phyloP scores from a whole-genome alignment of 495 filamentous ascomycete genomes.

The Aspergillus incahuasiensis region DNA sequence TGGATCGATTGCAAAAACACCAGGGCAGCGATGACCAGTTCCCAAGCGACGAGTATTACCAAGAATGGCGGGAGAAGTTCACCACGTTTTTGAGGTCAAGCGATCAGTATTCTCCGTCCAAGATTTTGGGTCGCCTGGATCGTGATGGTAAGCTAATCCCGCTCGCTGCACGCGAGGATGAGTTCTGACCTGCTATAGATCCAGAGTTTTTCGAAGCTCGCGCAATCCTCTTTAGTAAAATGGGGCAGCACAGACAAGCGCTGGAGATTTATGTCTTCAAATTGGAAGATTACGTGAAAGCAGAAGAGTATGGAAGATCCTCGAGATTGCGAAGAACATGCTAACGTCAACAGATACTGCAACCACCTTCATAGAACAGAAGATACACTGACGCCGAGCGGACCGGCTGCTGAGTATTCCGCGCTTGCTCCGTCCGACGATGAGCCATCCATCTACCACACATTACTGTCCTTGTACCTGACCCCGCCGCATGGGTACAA shows the following conservation, averaged over 20 bases:
- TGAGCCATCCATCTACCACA: conserved; percentile 78
- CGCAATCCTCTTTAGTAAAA: conserved; percentile 88
- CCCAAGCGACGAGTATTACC: conserved; percentile 46
- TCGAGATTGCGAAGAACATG: not conserved
- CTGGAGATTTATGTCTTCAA: conserved; percentile 96
- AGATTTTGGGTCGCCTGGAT: conserved; percentile 69
- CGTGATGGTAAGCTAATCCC: conserved; percentile 67
- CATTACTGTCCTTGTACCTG: conserved; percentile 84
- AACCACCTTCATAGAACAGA: conserved; percentile 69
- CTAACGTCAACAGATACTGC: conserved; percentile 68
- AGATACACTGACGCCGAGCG: conserved; percentile 35
- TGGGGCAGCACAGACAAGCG: conserved; percentile 92
- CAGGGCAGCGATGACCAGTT: conserved; percentile 32
- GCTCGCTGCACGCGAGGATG: not conserved
- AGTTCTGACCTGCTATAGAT: conserved; percentile 44
- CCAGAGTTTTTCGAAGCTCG: conserved; percentile 83
- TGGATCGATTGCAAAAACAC: conserved; percentile 54
- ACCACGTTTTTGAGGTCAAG: conserved; percentile 71
- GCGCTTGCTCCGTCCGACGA: conserved; percentile 49
- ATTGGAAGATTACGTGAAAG: conserved; percentile 77
- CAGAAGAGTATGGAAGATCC: conserved; percentile 68
- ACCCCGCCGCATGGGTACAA: conserved; percentile 70
- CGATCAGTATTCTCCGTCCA: conserved; percentile 71
- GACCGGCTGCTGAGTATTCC: conserved; percentile 29
- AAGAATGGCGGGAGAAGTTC: conserved; percentile 57